These are phyloP conservation scores for Colletotrichum viniferum DNA, from an alignment of 2,329 filamentous ascomycete genomes.

Conservation along the genomic window DNA sequence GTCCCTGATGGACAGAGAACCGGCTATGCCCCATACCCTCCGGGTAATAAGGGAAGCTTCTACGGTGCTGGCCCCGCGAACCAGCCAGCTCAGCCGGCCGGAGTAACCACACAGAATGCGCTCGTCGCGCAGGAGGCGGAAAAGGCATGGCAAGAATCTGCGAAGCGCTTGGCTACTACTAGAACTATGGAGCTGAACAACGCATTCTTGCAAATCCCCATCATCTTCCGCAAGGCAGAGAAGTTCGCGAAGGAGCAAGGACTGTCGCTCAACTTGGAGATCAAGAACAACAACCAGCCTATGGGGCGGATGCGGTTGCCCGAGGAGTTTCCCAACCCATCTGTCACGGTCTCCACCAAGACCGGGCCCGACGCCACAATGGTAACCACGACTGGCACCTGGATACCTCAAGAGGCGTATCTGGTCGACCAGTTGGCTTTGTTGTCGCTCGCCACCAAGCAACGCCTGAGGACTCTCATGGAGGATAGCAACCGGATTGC, in stretches of 20 bases:
- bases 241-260: conserved; percentile 64
- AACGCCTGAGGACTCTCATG: conserved; percentile 75
- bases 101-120: conserved; percentile 61
- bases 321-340: conserved; percentile 53
- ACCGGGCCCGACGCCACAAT: conserved; percentile 66
- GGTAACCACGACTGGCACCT: conserved; percentile 68
- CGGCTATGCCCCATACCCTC: conserved; percentile 59
- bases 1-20: conserved; percentile 53
- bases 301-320: conserved; percentile 55
- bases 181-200: conserved; percentile 74
- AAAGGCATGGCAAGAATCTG: conserved; percentile 69
- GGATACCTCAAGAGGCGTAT: conserved; percentile 75
- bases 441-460: conserved; percentile 81
- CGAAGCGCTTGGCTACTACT: conserved; percentile 61
- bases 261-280: conserved; percentile 58
- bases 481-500: conserved; percentile 78
- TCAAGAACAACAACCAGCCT: conserved; percentile 49
- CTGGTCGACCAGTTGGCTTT: conserved; percentile 84
- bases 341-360: conserved; percentile 58
- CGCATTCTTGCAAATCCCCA: conserved; percentile 72
- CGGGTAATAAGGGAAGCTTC: conserved; percentile 61
- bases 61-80: conserved; percentile 71
- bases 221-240: conserved; percentile 61
- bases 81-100: conserved; percentile 56
- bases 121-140: conserved; percentile 69